Evolutionary conservation across 2,329 filamentous ascomycete species (phyloP).

Genomic region (Pestalotiopsis sp.): DNA sequence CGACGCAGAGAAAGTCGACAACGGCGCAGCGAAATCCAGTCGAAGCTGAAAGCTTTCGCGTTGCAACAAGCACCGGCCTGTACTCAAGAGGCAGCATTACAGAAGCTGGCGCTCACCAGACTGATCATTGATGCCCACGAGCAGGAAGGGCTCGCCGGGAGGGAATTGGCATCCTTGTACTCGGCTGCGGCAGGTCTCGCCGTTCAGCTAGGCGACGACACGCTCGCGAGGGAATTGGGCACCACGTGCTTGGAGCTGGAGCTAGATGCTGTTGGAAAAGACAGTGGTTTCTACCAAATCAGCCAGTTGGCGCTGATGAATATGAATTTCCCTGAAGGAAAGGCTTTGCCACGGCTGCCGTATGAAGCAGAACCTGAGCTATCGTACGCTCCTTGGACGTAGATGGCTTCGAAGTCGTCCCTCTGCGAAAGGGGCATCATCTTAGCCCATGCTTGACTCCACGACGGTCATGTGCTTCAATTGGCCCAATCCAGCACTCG

Average conservation of each 20-base stretch:
- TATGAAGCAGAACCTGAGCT: neutral
- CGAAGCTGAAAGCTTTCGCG: conserved; percentile 8
- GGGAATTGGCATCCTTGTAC: conserved; percentile 21
- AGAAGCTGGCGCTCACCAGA: conserved; percentile 15
- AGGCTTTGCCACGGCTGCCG: neutral
- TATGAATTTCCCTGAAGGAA: neutral
- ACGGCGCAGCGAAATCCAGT: conserved; percentile 12
- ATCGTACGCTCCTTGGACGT: conserved; percentile 15
- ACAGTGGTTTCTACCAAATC: conserved; percentile 19
- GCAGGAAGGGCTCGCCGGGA: conserved; percentile 8
- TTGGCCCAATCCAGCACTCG: no score
- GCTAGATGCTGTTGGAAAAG: conserved; percentile 20
- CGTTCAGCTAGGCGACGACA: conserved; percentile 7
- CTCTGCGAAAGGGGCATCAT: no score
- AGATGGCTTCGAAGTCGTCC: no score
- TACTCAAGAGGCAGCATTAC: neutral
- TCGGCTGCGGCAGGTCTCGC: conserved; percentile 18
- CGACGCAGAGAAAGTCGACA: conserved; percentile 14
- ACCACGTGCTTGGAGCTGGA: conserved; percentile 18
- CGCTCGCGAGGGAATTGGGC: conserved; percentile 18
- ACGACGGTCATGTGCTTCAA: no score
- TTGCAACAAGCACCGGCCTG: neutral
- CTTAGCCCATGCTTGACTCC: no score
- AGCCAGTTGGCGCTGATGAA: neutral
- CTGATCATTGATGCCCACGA: conserved; percentile 19